Percentiles rank a stretch among this genome's conserved stretches.
These are phyloP conservation scores for Chenopodium berlandieri DNA, from an alignment of 148 eudicot species.

Conservation along the genomic window DNA sequence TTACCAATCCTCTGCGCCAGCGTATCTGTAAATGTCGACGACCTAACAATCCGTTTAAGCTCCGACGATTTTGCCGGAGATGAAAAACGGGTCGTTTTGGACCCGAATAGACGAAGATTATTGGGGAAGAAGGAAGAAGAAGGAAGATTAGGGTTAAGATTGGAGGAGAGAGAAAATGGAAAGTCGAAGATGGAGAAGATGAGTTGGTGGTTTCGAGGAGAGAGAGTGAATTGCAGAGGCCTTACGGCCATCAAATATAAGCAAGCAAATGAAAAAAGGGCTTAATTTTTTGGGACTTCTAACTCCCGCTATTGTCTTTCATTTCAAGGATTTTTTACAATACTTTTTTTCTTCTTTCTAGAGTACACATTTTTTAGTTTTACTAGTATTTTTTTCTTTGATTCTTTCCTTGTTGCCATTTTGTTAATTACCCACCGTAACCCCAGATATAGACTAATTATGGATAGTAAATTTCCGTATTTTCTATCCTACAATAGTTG, in stretches of 20 bases:
- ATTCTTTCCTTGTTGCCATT: too few species aligned
- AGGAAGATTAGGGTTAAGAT: conserved; percentile 2
- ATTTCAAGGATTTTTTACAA: too few species aligned
- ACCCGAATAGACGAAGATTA: conserved; percentile 33
- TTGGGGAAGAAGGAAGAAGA: neutral
- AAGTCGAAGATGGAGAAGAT: neutral
- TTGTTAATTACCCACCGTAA: too few species aligned
- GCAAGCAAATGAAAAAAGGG: neutral
- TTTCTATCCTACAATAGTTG: too few species aligned
- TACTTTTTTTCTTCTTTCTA: neutral
- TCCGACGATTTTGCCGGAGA: conserved; percentile 11
- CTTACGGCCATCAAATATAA: conserved; percentile 62
- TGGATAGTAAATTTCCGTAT: too few species aligned
- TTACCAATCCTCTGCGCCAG: conserved; percentile 92
- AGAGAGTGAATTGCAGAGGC: conserved; percentile 31
- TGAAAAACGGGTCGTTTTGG: conserved; percentile 17
- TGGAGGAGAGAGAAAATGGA: neutral
- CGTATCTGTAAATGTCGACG: conserved; percentile 37
- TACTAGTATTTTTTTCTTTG: too few species aligned
- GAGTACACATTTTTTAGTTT: neutral
- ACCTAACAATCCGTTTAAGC: neutral
- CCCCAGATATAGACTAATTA: too few species aligned
- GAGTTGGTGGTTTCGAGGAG: conserved; percentile 22
- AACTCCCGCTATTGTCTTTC: neutral
- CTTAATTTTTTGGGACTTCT: neutral